A percentile compares a stretch with the other conserved stretches of the same genome.
Conservation (phyloP, 202 grass and related monocot genomes). For the Tripidium arundinaceum region DNA sequence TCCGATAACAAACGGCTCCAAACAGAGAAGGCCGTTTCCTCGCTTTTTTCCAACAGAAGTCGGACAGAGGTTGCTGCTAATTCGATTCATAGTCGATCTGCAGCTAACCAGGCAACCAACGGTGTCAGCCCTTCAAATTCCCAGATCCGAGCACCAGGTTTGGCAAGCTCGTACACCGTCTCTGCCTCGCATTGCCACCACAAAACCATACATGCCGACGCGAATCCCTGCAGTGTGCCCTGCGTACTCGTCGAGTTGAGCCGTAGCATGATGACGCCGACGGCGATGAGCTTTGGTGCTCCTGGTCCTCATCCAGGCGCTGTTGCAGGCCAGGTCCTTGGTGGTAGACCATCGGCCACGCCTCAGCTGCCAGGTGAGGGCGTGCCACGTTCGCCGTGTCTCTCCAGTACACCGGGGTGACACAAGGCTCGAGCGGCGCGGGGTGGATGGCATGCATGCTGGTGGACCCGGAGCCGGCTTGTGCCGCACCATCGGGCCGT, state of each 20-base stretch:
- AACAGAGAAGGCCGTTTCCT: too few species aligned
- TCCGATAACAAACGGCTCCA: too few species aligned
- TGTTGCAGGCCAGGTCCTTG: not conserved
- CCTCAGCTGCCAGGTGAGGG: not conserved
- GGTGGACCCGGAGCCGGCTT: not conserved
- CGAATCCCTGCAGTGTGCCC: not conserved
- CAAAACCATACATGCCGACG: not conserved
- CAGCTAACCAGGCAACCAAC: too few species aligned
- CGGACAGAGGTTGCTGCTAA: too few species aligned
- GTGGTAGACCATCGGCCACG: not conserved
- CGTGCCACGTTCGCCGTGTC: not conserved
- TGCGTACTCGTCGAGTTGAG: not conserved
- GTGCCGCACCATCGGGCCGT: not conserved
- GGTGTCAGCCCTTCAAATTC: not conserved
- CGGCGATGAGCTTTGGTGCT: not conserved
- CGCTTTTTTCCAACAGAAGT: too few species aligned
- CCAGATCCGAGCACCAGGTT: not conserved
- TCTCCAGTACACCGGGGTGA: not conserved
- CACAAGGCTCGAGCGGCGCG: not conserved
- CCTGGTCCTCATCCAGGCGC: not conserved
- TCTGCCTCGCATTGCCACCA: not conserved
- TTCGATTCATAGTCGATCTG: not conserved
- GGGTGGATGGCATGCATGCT: conserved; percentile 23
- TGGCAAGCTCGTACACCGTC: not conserved
- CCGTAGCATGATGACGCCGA: not conserved